Conservation (phyloP, 2,329 filamentous ascomycete species). For the Colletotrichum tropicale region DNA sequence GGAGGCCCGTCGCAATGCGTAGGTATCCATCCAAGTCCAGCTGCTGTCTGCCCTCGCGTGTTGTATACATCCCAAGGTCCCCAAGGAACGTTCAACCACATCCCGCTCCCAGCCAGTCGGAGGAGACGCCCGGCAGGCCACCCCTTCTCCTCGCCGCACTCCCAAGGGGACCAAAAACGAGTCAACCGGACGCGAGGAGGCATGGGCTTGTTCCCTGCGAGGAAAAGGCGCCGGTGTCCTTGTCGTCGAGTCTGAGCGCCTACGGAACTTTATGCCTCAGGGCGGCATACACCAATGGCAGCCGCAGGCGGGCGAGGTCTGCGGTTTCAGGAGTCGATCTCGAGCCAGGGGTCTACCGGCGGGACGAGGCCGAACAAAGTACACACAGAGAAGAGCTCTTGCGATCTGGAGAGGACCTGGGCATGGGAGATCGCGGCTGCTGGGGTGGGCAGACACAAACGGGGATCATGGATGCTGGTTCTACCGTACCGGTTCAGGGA, state of each 20-base stretch:
- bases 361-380: conserved; percentile 8
- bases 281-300: conserved; percentile 14
- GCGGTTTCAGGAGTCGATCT: conserved; percentile 24
- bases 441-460: neutral
- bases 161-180: conserved; percentile 7
- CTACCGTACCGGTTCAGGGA: neutral
- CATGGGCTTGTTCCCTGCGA: conserved; percentile 5
- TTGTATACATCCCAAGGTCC: neutral
- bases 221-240: neutral
- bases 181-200: conserved; percentile 5
- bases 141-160: neutral
- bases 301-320: conserved; percentile 9
- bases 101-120: conserved; percentile 11
- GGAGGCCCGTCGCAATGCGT: neutral
- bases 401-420: conserved; percentile 10
- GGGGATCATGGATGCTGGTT: neutral
- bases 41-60: neutral
- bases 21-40: neutral
- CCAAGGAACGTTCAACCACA: neutral
- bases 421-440: conserved; percentile 9
- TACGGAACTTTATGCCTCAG: conserved; percentile 21
- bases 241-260: conserved; percentile 15
- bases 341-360: conserved; percentile 14
- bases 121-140: conserved; percentile 8
- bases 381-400: neutral